A percentile compares a stretch with the other conserved stretches of the same genome.
Evolutionary conservation across 306 rosid species (phyloP).

Genomic region (Abrus precatorius): DNA sequence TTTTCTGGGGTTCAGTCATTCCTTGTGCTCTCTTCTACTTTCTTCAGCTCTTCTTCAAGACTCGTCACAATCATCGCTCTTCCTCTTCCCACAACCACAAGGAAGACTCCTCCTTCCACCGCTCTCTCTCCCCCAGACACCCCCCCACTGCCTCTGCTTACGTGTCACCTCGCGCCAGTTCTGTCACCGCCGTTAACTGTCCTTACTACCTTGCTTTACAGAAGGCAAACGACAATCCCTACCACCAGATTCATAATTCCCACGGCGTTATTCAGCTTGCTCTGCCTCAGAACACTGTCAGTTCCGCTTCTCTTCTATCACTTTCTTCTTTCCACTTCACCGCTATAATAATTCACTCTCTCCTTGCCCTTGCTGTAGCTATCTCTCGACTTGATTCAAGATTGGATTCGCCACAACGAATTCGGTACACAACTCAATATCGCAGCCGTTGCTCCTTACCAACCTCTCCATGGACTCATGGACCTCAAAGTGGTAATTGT

Average conservation of each 20-base stretch:
- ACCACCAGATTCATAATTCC: constrained; percentile 68
- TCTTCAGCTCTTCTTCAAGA: constrained; percentile 80
- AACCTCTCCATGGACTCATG: constrained; percentile 46
- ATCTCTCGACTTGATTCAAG: constrained; percentile 69
- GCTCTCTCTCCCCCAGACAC: constrained; percentile 63
- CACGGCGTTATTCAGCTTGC: constrained; percentile 80
- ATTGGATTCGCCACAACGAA: constrained; percentile 72
- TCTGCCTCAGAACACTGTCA: constrained; percentile 75
- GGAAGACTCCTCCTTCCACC: constrained; percentile 55
- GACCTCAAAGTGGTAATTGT: constrained; percentile 48
- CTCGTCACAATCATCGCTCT: constrained; percentile 51
- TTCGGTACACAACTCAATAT: constrained; percentile 49
- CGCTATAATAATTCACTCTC: not conserved
- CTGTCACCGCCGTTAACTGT: constrained; percentile 47
- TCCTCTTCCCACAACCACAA: constrained; percentile 8
- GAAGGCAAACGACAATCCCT: constrained; percentile 68
- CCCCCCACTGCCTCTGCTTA: constrained; percentile 57
- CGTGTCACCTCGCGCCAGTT: constrained; percentile 68
- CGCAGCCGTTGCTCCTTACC: constrained; percentile 43
- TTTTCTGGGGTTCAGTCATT: constrained; percentile 83
- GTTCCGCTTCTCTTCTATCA: constrained; percentile 16
- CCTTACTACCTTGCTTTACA: constrained; percentile 62
- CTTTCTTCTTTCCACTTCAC: not conserved
- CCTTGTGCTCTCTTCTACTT: constrained; percentile 94
- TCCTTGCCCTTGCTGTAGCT: constrained; percentile 52